phyloP scores from a whole-genome alignment of 495 filamentous ascomycete genomes.

The Talaromyces liani region DNA sequence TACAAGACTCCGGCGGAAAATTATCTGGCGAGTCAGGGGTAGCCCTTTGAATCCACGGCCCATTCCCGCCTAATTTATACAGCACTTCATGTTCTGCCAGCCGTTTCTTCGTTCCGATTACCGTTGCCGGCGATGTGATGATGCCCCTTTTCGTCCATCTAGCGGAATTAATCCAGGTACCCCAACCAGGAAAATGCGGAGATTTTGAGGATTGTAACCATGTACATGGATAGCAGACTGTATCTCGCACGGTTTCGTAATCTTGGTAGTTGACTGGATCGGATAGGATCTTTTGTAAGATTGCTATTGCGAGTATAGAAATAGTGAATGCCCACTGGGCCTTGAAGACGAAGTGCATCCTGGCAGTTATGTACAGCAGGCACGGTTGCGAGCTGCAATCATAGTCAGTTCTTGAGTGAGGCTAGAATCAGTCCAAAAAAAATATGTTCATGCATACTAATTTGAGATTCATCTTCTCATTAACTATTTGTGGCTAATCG shows the following conservation, averaged over 20 bases:
- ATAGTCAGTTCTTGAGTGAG: background rate
- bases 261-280: background rate
- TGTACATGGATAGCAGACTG: background rate
- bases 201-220: constrained; percentile 9
- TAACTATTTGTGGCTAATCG: background rate
- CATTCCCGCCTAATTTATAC: constrained; percentile 51
- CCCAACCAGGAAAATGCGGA: constrained; percentile 18
- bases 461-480: too few species aligned
- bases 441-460: background rate
- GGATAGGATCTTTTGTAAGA: background rate
- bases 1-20: constrained; percentile 38
- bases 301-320: background rate
- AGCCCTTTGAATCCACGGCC: constrained; percentile 51
- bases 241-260: background rate
- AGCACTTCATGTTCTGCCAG: constrained; percentile 21
- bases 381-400: too few species aligned
- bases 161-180: constrained; percentile 16
- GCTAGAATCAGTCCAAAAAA: background rate
- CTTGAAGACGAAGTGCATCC: background rate
- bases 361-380: background rate
- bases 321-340: background rate
- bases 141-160: background rate
- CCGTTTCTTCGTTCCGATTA: background rate
- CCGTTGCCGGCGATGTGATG: background rate
- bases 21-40: constrained; percentile 30